A percentile compares a stretch with the other conserved stretches of the same genome.
These are phyloP conservation scores for Suhomyces bribrorum DNA, from an alignment of 1,139 yeast genomes.

Conservation along the genomic window DNA sequence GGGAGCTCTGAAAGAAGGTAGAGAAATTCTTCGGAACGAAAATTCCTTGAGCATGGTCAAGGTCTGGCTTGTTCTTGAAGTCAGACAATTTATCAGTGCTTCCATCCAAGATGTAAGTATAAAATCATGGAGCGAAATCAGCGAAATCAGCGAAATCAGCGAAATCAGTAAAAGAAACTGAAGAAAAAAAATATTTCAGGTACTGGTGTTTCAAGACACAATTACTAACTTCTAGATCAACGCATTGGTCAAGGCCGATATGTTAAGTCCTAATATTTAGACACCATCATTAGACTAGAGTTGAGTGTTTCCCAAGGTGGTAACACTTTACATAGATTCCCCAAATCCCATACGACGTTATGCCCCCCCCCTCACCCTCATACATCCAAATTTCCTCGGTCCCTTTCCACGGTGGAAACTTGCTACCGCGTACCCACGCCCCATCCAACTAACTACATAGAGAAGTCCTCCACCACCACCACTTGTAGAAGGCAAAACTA, in stretches of 20 bases:
- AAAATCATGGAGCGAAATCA: too few relatives aligned
- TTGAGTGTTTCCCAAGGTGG: background rate
- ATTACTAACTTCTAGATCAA: slow-evolving; percentile 41
- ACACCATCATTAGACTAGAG: too few relatives aligned
- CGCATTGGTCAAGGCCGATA: slow-evolving; percentile 50
- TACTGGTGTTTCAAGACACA: background rate
- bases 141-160: too few relatives aligned
- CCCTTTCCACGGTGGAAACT: too few relatives aligned
- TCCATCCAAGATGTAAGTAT: slow-evolving; percentile 69
- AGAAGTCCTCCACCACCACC: too few relatives aligned
- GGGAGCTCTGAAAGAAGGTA: slow-evolving; percentile 69
- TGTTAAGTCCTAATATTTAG: slow-evolving; percentile 50
- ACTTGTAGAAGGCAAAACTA: too few relatives aligned
- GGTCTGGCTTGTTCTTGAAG: slow-evolving; percentile 89
- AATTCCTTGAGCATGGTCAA: slow-evolving; percentile 77
- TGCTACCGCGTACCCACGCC: too few relatives aligned
- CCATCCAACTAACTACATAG: too few relatives aligned
- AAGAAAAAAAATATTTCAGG: slow-evolving; percentile 24
- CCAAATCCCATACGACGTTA: background rate
- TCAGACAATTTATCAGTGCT: slow-evolving; percentile 81
- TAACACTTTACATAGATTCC: slow-evolving; percentile 1
- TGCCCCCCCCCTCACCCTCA: too few relatives aligned
- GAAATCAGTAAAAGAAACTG: too few relatives aligned
- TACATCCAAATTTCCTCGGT: too few relatives aligned
- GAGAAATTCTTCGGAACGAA: slow-evolving; percentile 56